Conservation (phyloP, 352 stramenopile species). For the Thraustochytrium sp. region DNA sequence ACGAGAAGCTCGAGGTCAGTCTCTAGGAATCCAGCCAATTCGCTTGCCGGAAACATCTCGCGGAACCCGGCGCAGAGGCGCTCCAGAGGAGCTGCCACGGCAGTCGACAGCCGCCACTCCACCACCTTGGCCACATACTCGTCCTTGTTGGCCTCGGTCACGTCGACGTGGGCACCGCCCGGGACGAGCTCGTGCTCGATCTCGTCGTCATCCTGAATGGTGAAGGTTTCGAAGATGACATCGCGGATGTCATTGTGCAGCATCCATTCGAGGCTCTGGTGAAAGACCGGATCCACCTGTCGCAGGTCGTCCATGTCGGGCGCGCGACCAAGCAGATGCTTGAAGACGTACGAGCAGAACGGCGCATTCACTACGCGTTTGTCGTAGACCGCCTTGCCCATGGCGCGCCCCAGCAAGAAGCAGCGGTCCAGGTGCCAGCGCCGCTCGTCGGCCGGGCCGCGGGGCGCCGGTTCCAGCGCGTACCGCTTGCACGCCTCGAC, state of each 20-base stretch:
- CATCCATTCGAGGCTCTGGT: constrained; percentile 82
- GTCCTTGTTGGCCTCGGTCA: constrained; percentile 86
- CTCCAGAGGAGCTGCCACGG: constrained; percentile 87
- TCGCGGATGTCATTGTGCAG: constrained; percentile 60
- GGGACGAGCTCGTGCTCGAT: constrained; percentile 73
- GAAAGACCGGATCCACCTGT: constrained; percentile 89
- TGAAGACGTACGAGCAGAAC: constrained; percentile 21
- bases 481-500: constrained; percentile 97
- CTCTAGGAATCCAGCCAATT: constrained; percentile 84
- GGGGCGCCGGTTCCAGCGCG: constrained; percentile 92
- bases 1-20: constrained; percentile 85
- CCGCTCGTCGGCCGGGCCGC: constrained; percentile 64
- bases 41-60: constrained; percentile 71
- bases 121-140: constrained; percentile 88
- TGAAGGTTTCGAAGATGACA: constrained; percentile 70
- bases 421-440: constrained; percentile 88
- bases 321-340: neutral
- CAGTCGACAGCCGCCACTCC: constrained; percentile 94
- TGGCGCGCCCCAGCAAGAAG: constrained; percentile 91
- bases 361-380: constrained; percentile 93
- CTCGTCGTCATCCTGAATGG: constrained; percentile 74
- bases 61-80: constrained; percentile 79
- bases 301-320: constrained; percentile 20
- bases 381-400: constrained; percentile 97
- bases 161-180: constrained; percentile 68